A percentile compares a stretch with the other conserved stretches of the same genome.
These are phyloP conservation scores for Sphagnum fallax DNA, from an alignment of 228 moss, liverwort and hornwort species.

Conservation along the genomic window DNA sequence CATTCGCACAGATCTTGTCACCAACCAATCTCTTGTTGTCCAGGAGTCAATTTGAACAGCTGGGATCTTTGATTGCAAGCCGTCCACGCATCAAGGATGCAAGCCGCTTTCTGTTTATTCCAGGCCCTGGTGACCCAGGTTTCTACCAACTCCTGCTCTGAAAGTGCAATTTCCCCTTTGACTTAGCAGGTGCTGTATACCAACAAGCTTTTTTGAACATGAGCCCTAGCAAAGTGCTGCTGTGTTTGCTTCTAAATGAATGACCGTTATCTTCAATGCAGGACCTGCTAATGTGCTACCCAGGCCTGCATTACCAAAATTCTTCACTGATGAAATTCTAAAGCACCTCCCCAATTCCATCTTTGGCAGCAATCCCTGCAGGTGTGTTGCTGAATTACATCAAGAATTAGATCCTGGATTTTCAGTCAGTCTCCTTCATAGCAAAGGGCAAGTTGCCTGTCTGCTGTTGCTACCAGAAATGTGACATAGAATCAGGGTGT, in stretches of 20 bases:
- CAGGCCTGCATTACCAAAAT: slow-evolving; percentile 71
- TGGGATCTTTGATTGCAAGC: slow-evolving; percentile 63
- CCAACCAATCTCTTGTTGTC: background rate
- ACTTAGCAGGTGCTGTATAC: too few species aligned
- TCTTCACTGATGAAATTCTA: slow-evolving; percentile 66
- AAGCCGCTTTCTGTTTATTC: slow-evolving; percentile 74
- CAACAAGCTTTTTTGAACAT: too few species aligned
- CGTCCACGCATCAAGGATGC: slow-evolving; percentile 74
- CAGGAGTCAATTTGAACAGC: slow-evolving; percentile 55
- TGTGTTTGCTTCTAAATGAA: too few species aligned
- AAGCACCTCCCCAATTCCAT: slow-evolving; percentile 76
- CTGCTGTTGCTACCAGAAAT: too few species aligned
- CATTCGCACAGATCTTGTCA: too few species aligned
- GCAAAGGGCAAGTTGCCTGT: too few species aligned
- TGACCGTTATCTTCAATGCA: background rate
- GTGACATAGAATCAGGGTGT: too few species aligned
- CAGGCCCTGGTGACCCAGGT: slow-evolving; percentile 86
- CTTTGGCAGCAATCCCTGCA: slow-evolving; percentile 91
- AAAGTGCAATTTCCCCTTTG: too few species aligned
- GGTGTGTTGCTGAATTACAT: slow-evolving; percentile 11
- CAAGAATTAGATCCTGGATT: too few species aligned
- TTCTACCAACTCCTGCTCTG: background rate
- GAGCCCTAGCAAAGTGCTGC: too few species aligned
- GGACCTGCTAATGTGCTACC: slow-evolving; percentile 84
- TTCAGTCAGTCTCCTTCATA: too few species aligned